These are phyloP conservation scores for Wickerhamomyces canadensis DNA, from an alignment of 805 yeast species.

Conservation along the genomic window DNA sequence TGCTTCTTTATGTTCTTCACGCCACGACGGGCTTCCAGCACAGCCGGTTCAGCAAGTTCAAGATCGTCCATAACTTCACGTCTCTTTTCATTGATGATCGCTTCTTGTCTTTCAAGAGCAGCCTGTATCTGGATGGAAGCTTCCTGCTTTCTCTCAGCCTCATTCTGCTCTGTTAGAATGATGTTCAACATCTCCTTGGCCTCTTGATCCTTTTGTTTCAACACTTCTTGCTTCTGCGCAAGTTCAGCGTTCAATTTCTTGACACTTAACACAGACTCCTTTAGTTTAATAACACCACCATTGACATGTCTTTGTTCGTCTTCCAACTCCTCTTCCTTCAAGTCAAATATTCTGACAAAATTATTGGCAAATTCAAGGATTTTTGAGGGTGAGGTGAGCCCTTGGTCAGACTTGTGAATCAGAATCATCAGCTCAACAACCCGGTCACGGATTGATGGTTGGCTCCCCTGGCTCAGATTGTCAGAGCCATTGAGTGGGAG, in stretches of 20 bases:
- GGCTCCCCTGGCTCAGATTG: too few relatives aligned
- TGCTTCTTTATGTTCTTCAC: conserved; percentile 92
- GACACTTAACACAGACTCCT: conserved; percentile 73
- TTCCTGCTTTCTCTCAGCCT: conserved; percentile 85
- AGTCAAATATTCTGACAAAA: conserved; percentile 37
- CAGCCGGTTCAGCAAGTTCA: conserved; percentile 78
- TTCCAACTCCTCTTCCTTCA: conserved; percentile 46
- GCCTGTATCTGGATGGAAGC: conserved; percentile 74
- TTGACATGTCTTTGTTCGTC: conserved; percentile 67
- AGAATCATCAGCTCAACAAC: conserved; percentile 41
- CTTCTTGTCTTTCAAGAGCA: conserved; percentile 63
- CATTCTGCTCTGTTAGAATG: conserved; percentile 82
- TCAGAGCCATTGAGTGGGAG: conserved; percentile 26
- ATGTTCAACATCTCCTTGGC: conserved; percentile 67
- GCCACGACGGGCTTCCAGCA: conserved; percentile 76
- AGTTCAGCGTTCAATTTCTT: conserved; percentile 50
- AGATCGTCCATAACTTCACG: conserved; percentile 55
- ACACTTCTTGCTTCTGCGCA: conserved; percentile 42
- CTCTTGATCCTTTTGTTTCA: conserved; percentile 54
- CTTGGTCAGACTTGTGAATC: conserved; percentile 33
- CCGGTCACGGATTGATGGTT: conserved; percentile 36
- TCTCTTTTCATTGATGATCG: conserved; percentile 49
- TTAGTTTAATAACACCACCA: conserved; percentile 66
- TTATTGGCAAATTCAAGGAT: conserved; percentile 45
- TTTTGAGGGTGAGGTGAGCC: conserved; percentile 44